Evolutionary conservation across 1,139 yeast species (phyloP), one percentile per base, ranked within the genome.

Genomic region (Groenewaldozyma sp.): DNA sequence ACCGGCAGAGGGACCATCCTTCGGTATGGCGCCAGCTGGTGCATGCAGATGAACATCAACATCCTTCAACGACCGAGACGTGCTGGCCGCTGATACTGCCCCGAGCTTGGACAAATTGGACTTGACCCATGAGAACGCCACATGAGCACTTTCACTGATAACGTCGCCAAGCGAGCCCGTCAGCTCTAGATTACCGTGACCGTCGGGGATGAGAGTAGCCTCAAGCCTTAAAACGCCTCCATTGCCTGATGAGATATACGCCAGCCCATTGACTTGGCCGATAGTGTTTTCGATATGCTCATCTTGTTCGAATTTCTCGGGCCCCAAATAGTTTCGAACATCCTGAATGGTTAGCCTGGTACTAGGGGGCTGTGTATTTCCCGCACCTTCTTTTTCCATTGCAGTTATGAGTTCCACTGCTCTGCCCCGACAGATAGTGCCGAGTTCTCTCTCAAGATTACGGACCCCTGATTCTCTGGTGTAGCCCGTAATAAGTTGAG

Each of bases 1-100:
- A 31, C 96, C 96, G 0, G 96, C 96, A 29, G 88, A 78, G 2
- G 96, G 96, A 0, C 96, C 96, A 58, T 87, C 96, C 61, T 87
- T 87, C 27, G 82, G 78, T 32, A 86, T 71, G 0, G 93, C 82
- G 0, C 95, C 95, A 67, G 81, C 80, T 1, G 95, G 95, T 32
- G 86, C 94, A 58, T 86, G 95, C 49, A 86, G 62, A 60, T 86
- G 94, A 43, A 83, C 71, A 45, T 81, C 87, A 41, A 74, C 60
- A 42, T 68, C 70, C 46, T 71, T 72, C 47, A 74, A 42, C n/a
- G n/a, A n/a, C n/a, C n/a, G n/a, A n/a, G n/a, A n/a, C n/a, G n/a
- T n/a, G n/a, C n/a, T n/a, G 19, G 34, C 34, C 24, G 51, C 55
- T 50, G 45, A 35, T 49, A 55, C 49, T 5, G 65, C 45, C 4